These are phyloP conservation scores for Gelatoporia subvermispora DNA, from an alignment of 768 basidiomycete species.

Conservation along the genomic window DNA sequence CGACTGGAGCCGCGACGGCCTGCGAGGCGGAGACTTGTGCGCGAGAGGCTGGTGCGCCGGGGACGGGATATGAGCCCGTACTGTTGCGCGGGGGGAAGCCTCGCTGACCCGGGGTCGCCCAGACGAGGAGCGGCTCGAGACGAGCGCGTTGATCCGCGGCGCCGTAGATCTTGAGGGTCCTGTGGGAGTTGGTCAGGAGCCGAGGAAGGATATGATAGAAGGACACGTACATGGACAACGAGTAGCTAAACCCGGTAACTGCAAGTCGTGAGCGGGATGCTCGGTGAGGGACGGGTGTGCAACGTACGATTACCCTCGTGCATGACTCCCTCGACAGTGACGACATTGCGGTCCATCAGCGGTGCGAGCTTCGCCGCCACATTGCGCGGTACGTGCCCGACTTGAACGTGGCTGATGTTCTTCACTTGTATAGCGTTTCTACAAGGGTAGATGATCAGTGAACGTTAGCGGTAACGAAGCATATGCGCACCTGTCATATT, in stretches of 20 bases:
- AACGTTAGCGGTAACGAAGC: background rate
- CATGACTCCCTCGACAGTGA: constrained; percentile 71
- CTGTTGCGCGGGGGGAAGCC: constrained; percentile 40
- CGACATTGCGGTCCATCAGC: constrained; percentile 55
- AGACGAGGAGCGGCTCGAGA: constrained; percentile 62
- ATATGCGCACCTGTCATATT: constrained; percentile 53
- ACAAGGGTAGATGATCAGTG: background rate
- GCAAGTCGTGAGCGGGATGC: background rate
- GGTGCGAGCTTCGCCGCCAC: constrained; percentile 61
- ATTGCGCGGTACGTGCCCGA: constrained; percentile 71
- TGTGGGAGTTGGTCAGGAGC: constrained; percentile 20
- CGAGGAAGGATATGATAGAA: background rate
- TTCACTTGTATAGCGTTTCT: constrained; percentile 80
- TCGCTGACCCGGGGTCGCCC: constrained; percentile 69
- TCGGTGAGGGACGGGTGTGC: background rate
- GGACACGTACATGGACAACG: constrained; percentile 53
- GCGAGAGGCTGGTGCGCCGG: constrained; percentile 9
- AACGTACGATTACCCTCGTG: constrained; percentile 62
- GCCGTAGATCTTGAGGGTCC: constrained; percentile 70
- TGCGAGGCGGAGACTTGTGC: background rate
- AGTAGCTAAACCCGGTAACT: constrained; percentile 39
- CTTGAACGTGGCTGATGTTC: constrained; percentile 70
- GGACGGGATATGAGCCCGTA: constrained; percentile 9
- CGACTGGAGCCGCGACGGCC: background rate
- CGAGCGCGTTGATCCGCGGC: constrained; percentile 50